Conservation (phyloP, 2,329 filamentous ascomycete genomes). For the Colletotrichum orchidophilum region DNA sequence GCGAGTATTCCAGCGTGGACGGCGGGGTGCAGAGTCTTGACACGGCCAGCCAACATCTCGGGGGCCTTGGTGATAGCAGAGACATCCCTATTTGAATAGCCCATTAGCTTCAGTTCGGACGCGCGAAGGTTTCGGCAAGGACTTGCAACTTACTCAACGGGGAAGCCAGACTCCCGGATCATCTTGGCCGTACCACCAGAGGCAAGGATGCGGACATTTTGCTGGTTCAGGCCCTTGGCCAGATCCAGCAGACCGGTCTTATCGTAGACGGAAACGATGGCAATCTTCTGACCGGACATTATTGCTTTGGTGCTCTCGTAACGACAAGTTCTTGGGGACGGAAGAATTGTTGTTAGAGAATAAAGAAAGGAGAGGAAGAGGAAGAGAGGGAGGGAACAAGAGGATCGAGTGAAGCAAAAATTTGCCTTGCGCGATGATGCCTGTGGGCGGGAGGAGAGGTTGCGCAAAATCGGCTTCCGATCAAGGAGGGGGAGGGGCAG, state of each 20-base stretch:
- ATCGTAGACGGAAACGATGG: constrained; percentile 98
- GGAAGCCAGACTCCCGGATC: constrained; percentile 95
- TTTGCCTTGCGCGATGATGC: constrained; percentile 31
- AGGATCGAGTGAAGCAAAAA: constrained; percentile 11
- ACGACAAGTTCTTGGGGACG: constrained; percentile 39
- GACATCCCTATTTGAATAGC: constrained; percentile 73
- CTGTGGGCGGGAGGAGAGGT: constrained; percentile 18
- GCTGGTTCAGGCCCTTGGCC: constrained; percentile 87
- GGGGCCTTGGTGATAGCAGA: constrained; percentile 96
- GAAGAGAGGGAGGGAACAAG: background rate
- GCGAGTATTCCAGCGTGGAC: constrained; percentile 93
- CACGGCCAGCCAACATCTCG: constrained; percentile 88
- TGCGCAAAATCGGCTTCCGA: constrained; percentile 33
- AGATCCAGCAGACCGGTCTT: constrained; percentile 96
- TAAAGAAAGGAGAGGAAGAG: background rate
- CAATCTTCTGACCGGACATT: constrained; percentile 65
- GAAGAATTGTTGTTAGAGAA: constrained; percentile 6
- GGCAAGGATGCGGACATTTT: constrained; percentile 91
- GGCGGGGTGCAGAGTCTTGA: constrained; percentile 95
- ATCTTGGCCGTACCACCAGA: constrained; percentile 95
- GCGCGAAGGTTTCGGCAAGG: background rate
- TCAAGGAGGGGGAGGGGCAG: constrained; percentile 33
- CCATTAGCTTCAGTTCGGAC: background rate
- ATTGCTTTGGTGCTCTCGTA: constrained; percentile 29
- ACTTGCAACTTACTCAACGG: constrained; percentile 78